phyloP scores from a whole-genome alignment of 2,329 filamentous ascomycete species.

The Parastagonospora nodorum region DNA sequence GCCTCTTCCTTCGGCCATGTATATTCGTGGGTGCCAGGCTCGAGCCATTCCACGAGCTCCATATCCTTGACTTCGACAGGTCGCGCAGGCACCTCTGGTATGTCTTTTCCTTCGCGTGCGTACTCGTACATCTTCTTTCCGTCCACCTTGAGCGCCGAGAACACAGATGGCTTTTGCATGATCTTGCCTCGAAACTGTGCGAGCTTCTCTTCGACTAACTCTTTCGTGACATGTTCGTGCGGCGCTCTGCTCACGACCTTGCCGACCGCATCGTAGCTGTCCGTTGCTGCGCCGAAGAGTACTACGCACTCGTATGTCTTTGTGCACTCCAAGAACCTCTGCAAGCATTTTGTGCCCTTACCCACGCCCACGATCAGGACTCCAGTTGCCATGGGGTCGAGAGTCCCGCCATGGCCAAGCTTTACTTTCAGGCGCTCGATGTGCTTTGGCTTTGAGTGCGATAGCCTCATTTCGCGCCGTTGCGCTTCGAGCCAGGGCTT shows the following conservation, averaged over 20 bases:
- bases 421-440: conserved; percentile 69
- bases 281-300: conserved; percentile 88
- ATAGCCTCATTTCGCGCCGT: conserved; percentile 61
- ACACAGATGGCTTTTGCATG: conserved; percentile 89
- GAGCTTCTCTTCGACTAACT: conserved; percentile 77
- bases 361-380: conserved; percentile 90
- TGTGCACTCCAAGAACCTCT: conserved; percentile 81
- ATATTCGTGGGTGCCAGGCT: conserved; percentile 79
- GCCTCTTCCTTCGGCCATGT: conserved; percentile 82
- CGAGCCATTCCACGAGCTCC: conserved; percentile 81
- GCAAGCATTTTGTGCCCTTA: conserved; percentile 81
- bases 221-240: conserved; percentile 81
- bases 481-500: conserved; percentile 74
- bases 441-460: conserved; percentile 61
- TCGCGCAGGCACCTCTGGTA: conserved; percentile 83
- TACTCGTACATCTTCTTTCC: conserved; percentile 97
- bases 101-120: conserved; percentile 83
- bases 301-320: conserved; percentile 92
- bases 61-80: conserved; percentile 78
- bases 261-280: conserved; percentile 87
- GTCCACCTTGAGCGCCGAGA: conserved; percentile 89
- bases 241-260: conserved; percentile 76
- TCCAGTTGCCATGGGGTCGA: conserved; percentile 92
- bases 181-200: conserved; percentile 78
- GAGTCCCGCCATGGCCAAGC: conserved; percentile 92